Conservation (phyloP, 2,329 filamentous ascomycete genomes). For the Reticulascus tulasneorum region DNA sequence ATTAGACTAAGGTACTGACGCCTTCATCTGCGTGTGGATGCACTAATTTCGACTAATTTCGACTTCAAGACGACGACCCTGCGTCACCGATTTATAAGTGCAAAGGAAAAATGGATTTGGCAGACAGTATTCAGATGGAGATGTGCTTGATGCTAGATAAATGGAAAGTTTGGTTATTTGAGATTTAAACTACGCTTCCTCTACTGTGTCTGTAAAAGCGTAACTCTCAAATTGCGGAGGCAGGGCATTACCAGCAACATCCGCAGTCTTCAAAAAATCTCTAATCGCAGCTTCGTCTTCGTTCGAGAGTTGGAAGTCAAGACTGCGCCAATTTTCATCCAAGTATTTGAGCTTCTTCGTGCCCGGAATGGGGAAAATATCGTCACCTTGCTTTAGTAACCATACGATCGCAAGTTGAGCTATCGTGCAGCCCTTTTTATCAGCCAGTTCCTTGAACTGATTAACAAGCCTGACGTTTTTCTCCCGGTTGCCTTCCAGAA, state of each 20-base stretch:
- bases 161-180: no score
- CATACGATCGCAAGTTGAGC: slow-evolving; percentile 54
- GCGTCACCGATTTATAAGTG: no score
- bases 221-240: no score
- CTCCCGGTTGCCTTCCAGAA: slow-evolving; percentile 40
- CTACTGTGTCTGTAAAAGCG: no score
- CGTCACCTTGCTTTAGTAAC: slow-evolving; percentile 43
- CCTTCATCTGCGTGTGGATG: no score
- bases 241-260: slow-evolving; percentile 4
- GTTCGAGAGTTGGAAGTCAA: slow-evolving; percentile 19
- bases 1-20: no score
- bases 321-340: slow-evolving; percentile 24
- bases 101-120: no score
- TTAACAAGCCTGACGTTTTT: slow-evolving; percentile 36
- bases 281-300: slow-evolving; percentile 22
- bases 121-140: no score
- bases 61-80: no score
- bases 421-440: slow-evolving; percentile 33
- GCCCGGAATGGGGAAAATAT: slow-evolving; percentile 35
- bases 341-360: slow-evolving; percentile 25
- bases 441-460: slow-evolving; percentile 19
- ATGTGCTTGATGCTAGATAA: no score
- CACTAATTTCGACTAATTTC: no score
- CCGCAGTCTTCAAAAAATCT: slow-evolving; percentile 15
- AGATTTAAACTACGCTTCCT: no score